These are phyloP conservation scores for Aureobasidium lini DNA, from an alignment of 2,329 filamentous ascomycete species.

Conservation along the genomic window DNA sequence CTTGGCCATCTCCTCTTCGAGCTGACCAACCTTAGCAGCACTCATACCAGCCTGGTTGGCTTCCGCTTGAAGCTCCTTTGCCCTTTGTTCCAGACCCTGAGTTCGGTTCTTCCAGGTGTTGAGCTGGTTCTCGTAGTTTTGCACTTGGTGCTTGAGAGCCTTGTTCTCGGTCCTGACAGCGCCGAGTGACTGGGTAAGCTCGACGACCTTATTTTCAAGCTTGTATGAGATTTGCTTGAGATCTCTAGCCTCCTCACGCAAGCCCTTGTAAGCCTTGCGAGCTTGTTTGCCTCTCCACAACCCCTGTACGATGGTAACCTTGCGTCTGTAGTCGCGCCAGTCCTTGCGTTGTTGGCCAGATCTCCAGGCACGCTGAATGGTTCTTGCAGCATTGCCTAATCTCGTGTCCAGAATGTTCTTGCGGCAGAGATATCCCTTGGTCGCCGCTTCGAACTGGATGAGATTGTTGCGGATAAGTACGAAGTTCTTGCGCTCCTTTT, in stretches of 20 bases:
- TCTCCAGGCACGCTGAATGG: slow-evolving; percentile 88
- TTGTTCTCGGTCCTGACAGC: slow-evolving; percentile 95
- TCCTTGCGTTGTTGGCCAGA: slow-evolving; percentile 66
- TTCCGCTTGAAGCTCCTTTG: slow-evolving; percentile 91
- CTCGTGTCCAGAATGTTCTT: slow-evolving; percentile 91
- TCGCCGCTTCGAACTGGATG: slow-evolving; percentile 78
- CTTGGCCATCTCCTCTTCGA: slow-evolving; percentile 95
- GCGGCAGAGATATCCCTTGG: slow-evolving; percentile 86
- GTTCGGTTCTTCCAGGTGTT: slow-evolving; percentile 93
- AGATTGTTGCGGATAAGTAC: slow-evolving; percentile 71
- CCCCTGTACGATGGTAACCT: slow-evolving; percentile 83
- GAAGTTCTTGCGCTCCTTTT: slow-evolving; percentile 80
- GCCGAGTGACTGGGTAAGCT: slow-evolving; percentile 88
- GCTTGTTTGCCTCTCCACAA: slow-evolving; percentile 83
- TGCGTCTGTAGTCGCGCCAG: slow-evolving; percentile 85
- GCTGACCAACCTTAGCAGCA: slow-evolving; percentile 77
- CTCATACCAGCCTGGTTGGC: slow-evolving; percentile 97
- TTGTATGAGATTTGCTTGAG: slow-evolving; percentile 99
- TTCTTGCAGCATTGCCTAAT: slow-evolving; percentile 79
- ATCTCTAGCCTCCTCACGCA: slow-evolving; percentile 93
- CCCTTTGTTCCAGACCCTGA: slow-evolving; percentile 78
- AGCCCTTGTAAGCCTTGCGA: slow-evolving; percentile 75
- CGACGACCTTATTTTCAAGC: slow-evolving; percentile 98
- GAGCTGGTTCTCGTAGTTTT: slow-evolving; percentile 93
- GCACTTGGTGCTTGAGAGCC: slow-evolving; percentile 74